These are phyloP conservation scores for Cladosporium velox DNA, from an alignment of 2,329 filamentous ascomycete genomes.

Conservation along the genomic window DNA sequence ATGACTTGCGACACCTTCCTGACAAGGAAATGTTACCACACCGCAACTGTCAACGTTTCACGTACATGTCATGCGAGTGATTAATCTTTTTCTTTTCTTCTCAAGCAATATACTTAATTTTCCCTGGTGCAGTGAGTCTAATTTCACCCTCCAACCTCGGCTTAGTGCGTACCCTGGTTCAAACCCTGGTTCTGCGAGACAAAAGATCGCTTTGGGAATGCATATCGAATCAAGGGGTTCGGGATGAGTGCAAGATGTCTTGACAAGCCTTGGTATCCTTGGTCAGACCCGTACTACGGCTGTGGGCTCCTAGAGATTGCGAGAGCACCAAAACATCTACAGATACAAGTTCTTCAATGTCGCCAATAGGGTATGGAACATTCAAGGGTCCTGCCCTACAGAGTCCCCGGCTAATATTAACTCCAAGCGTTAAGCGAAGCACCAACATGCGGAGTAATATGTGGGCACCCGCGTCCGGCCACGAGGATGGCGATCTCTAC, in stretches of 20 bases:
- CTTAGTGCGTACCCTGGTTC: not conserved
- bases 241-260: not conserved
- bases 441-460: conserved; percentile 1
- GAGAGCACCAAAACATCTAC: not conserved
- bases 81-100: not conserved
- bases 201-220: not conserved
- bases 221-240: not conserved
- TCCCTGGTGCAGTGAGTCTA: not conserved
- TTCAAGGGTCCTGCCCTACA: not conserved
- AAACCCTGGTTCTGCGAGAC: not conserved
- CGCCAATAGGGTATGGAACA: not conserved
- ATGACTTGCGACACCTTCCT: not conserved
- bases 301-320: not conserved
- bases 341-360: not conserved
- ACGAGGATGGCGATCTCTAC: not conserved
- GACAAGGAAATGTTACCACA: not conserved
- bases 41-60: not conserved
- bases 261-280: not conserved
- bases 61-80: not conserved
- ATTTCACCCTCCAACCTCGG: not conserved
- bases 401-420: not conserved
- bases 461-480: conserved; percentile 6
- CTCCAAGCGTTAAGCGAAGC: not conserved
- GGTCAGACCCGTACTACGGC: not conserved
- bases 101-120: not conserved